phyloP scores from a whole-genome alignment of 2,329 filamentous ascomycete genomes.

The Fusarium tuaranense region DNA sequence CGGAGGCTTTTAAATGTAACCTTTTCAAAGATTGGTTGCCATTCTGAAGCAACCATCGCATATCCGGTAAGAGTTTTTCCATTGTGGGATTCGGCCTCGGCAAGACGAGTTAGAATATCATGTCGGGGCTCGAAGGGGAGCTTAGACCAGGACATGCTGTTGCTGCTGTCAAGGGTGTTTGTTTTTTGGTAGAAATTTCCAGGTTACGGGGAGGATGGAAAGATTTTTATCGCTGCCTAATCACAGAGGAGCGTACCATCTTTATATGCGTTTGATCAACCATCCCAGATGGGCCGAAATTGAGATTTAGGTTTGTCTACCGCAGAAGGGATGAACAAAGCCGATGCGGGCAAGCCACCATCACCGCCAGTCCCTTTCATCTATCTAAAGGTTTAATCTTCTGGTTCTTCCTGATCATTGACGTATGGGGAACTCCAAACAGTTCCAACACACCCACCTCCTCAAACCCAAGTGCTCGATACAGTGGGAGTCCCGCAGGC shows the following conservation, averaged over 20 bases:
- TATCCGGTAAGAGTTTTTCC: background rate
- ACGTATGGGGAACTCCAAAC: background rate
- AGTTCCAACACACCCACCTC: background rate
- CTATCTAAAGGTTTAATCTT: background rate
- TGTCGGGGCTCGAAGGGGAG: background rate
- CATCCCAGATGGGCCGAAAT: background rate
- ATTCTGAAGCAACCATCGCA: background rate
- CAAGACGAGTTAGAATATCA: background rate
- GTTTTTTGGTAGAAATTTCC: background rate
- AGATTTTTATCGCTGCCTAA: background rate
- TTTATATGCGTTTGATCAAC: background rate
- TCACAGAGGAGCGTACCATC: background rate
- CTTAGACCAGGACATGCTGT: background rate
- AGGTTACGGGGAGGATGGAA: background rate
- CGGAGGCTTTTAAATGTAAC: background rate
- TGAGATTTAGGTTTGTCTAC: background rate
- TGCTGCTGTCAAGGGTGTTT: background rate
- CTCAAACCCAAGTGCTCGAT: background rate
- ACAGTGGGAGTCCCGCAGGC: background rate
- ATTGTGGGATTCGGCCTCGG: background rate
- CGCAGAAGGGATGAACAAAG: background rate
- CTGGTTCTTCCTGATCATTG: background rate
- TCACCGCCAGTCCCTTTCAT: background rate
- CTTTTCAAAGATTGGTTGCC: constrained; percentile 7
- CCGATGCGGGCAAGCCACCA: too few relatives aligned